These are phyloP conservation scores for Hibiscus mutabilis DNA, from an alignment of 345 rosid species.

Conservation along the genomic window DNA sequence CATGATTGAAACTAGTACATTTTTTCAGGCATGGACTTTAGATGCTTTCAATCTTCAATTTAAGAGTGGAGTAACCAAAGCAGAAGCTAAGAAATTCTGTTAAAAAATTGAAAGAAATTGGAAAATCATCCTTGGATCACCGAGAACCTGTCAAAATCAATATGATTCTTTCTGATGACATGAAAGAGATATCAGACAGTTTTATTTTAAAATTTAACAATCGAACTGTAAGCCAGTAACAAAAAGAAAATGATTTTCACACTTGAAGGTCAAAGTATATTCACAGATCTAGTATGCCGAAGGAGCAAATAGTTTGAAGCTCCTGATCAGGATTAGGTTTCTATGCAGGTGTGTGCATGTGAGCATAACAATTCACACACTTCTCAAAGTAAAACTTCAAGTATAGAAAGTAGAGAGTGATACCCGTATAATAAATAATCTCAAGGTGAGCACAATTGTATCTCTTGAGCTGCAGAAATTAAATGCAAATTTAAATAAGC, in stretches of 20 bases:
- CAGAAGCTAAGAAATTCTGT: background rate
- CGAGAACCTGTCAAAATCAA: background rate
- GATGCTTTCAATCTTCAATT: background rate
- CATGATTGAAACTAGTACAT: background rate
- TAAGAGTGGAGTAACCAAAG: background rate
- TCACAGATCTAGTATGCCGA: background rate
- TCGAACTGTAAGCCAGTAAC: background rate
- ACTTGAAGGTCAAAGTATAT: background rate
- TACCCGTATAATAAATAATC: conserved; percentile 73
- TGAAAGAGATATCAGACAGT: background rate
- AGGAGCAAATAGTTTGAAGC: background rate
- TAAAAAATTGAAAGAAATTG: background rate
- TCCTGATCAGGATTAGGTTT: background rate
- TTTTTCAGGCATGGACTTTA: background rate
- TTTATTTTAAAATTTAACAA: background rate
- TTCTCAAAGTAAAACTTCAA: background rate
- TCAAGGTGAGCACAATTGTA: conserved; percentile 69
- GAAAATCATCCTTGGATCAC: background rate
- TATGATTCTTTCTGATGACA: background rate
- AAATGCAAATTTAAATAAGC: conserved; percentile 13
- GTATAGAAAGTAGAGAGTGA: conserved; percentile 15
- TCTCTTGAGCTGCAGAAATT: conserved; percentile 71
- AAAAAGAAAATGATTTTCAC: too few relatives aligned
- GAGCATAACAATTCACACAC: background rate
- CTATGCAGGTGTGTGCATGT: background rate